Base-by-base conservation (phyloP, 2,329 filamentous ascomycete genomes). In the Venturia pyrina region DNA sequence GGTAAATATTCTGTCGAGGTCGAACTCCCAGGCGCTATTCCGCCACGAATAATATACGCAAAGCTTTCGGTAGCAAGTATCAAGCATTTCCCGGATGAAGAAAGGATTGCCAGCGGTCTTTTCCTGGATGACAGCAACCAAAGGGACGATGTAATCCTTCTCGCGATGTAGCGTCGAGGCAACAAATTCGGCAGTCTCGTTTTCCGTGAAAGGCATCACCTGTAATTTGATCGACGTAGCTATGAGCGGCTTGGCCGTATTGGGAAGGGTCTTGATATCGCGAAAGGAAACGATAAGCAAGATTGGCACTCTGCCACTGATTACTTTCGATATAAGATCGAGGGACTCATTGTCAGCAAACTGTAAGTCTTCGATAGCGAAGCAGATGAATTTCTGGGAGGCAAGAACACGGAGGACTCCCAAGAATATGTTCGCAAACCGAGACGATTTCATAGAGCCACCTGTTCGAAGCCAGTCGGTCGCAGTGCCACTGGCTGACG, bases 1-100 rank as follows among this genome's bases (percentile, higher is more conserved):
- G 60, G 89, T 87, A 72, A 96, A 96, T 1, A 97, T 85, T 69
- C 85, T 86, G 75, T 97, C 92, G 13, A 97, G 78, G 72, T 96
- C 89, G 73, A 88, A 97, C 57, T 89, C 83, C 93, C 93, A 98
- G 59, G 84, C 83, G 60, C 87, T 90, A 69, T 89, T 85, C 70
- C 87, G 87, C 82, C 95, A 96, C 68, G 92, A 91, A 75, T 96
- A 97, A 85, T 88, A 96, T 62, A 97, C 89, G 74, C 90, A 96
- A 70, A 88, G 88, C 73, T 91, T 95, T 50, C 90, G 86, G 74
- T 96, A 88, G 73, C 91, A 96, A 3, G 89, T 88, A 72, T 90
- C 90, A 5, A 97, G 83, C 84, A 97, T 96, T 76, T 96, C 91
- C 65, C 91, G 84, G 75, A 96, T 89, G 72, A 95, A 96, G 72